These are phyloP conservation scores for Kwoniella newhampshirensis DNA, from an alignment of 768 basidiomycete genomes.

Conservation along the genomic window DNA sequence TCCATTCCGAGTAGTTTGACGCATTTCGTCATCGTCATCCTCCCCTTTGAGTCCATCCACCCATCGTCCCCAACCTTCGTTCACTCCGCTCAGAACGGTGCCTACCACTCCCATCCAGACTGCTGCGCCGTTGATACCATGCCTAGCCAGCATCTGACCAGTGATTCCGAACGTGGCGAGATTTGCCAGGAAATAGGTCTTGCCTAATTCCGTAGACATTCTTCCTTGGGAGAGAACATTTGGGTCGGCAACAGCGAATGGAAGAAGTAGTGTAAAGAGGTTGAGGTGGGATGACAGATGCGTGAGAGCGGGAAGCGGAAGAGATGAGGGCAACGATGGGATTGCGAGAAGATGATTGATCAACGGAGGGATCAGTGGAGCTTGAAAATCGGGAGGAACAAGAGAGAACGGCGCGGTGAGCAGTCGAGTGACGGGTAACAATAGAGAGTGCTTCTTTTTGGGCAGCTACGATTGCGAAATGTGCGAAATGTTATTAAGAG, in stretches of 20 bases:
- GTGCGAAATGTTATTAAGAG: too few species aligned
- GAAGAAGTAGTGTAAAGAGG: constrained; percentile 53
- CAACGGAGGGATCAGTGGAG: constrained; percentile 55
- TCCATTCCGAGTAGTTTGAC: constrained; percentile 13
- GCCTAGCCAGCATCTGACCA: constrained; percentile 37
- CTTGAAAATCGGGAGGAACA: constrained; percentile 46
- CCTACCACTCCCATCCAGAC: constrained; percentile 43
- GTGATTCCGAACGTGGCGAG: constrained; percentile 49
- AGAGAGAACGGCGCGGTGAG: constrained; percentile 56
- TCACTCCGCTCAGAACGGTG: constrained; percentile 23
- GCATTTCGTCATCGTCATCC: constrained; percentile 21
- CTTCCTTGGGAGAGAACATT: constrained; percentile 24
- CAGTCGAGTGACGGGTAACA: constrained; percentile 60
- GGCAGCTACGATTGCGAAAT: constrained; percentile 52
- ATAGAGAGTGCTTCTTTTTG: constrained; percentile 60
- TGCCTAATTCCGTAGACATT: constrained; percentile 36
- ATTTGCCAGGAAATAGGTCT: constrained; percentile 69
- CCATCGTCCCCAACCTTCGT: constrained; percentile 49
- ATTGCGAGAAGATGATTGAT: constrained; percentile 66
- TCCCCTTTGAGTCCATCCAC: constrained; percentile 36
- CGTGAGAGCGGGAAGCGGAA: constrained; percentile 63
- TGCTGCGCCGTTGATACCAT: constrained; percentile 19
- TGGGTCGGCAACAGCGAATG: constrained; percentile 31
- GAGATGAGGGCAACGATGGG: constrained; percentile 71
- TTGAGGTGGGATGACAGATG: constrained; percentile 68